Evolutionary conservation across 208 protist species (phyloP), one percentile per base, ranked within the genome.

Genomic region (Leptomonas pyrrhocoris): DNA sequence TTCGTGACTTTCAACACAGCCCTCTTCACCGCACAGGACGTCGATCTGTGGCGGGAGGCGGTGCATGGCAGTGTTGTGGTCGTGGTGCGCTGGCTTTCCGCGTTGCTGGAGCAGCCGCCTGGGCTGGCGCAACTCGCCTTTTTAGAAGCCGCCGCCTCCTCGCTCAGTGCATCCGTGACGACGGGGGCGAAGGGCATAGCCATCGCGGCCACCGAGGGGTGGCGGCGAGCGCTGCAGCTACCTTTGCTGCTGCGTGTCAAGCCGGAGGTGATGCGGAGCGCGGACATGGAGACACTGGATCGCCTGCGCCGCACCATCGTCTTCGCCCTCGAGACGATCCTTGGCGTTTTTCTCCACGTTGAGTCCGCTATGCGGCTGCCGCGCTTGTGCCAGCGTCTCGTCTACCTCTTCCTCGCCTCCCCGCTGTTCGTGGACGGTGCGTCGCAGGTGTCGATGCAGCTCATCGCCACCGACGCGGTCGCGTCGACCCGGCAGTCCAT

Each of bases 51-150:
- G 89, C 73, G 59, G 8, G 85, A 92, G 54, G 88, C 86, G 16
- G 88, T 80, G 30, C 63, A 67, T 13, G 64, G 72, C 46, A 94
- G 89, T 72, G 70, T 84, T 2, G 31, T 75, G 18, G 51, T 62
- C 16, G 77, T 79, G 3, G 55, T 78, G 54, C 69, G 73, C 23
- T 94, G 87, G 87, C 57, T 92, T 36, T 65, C 65, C 4, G 40
- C 66, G 48, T 57, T 96, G 42, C 61, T 84, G 42, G 63, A 70
- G 19, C 82, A 78, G 56, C 80, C 91, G 18, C 85, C 89, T 9
- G 91, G 91, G 2, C 73, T 94, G 13, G 67, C 80, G 18, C 91
- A 94, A 65, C 76, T 94, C 34, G 81, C 83, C n/a, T 93, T 84
- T 49, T 76, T 96, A 27, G 58, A 86, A 46, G 56, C 72, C 27